phyloP scores from a whole-genome alignment of 164 flowering plant species.

The Macadamia tetraphylla region DNA sequence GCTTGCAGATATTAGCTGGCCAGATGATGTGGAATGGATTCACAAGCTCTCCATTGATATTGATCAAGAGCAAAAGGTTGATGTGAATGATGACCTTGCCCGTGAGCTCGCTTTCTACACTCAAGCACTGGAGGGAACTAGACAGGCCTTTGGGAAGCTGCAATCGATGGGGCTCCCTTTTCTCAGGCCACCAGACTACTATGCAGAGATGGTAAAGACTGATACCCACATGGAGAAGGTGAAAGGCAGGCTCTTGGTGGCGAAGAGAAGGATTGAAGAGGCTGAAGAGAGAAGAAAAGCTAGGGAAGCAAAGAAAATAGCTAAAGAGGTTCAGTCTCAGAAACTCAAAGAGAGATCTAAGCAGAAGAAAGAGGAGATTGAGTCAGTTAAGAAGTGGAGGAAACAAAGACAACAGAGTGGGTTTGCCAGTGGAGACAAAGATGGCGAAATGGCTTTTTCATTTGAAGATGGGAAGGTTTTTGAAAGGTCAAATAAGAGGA shows the following conservation, averaged over 20 bases:
- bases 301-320: conserved; percentile 66
- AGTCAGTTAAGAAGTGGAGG: conserved; percentile 92
- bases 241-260: conserved; percentile 64
- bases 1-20: conserved; percentile 81
- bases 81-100: conserved; percentile 80
- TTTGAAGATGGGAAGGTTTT: conserved; percentile 60
- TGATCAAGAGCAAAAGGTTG: conserved; percentile 55
- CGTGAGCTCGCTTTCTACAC: conserved; percentile 79
- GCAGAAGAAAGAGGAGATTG: conserved; percentile 76
- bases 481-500: conserved; percentile 52
- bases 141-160: conserved; percentile 56
- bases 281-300: conserved; percentile 90
- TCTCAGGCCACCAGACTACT: conserved; percentile 83
- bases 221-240: conserved; percentile 85
- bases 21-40: conserved; percentile 66
- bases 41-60: conserved; percentile 57
- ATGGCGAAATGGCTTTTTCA: conserved; percentile 38
- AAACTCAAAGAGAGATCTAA: conserved; percentile 76
- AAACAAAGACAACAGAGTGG: conserved; percentile 85
- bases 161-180: conserved; percentile 71
- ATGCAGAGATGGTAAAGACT: conserved; percentile 91
- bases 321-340: conserved; percentile 80
- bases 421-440: conserved; percentile 44
- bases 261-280: conserved; percentile 75
- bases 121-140: conserved; percentile 82